Conservation (phyloP, 257 asterid species). For the Verbascum thapsus region DNA sequence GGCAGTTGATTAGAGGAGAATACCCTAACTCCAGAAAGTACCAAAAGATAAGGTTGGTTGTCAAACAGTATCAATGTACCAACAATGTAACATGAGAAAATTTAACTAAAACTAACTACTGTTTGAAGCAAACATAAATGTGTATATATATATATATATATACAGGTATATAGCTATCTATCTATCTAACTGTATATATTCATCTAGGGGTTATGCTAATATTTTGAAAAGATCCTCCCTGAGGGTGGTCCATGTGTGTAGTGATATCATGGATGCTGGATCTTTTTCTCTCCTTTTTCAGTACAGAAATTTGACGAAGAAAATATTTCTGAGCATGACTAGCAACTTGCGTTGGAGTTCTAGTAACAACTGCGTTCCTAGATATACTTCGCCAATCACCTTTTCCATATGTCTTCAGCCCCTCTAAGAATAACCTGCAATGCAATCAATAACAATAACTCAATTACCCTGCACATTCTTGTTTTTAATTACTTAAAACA, state of each 20-base stretch:
- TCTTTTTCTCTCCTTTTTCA: slow-evolving; percentile 83
- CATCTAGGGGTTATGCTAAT: slow-evolving; percentile 46
- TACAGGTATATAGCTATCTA: slow-evolving; percentile 27
- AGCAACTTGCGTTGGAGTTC: slow-evolving; percentile 94
- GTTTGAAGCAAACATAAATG: slow-evolving; percentile 26
- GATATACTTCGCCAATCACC: slow-evolving; percentile 98
- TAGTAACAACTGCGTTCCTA: slow-evolving; percentile 81
- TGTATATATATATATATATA: too few species aligned
- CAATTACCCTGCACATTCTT: too few species aligned
- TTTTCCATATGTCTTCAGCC: slow-evolving; percentile 71
- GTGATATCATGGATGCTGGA: slow-evolving; percentile 92
- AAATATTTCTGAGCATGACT: slow-evolving; percentile 91
- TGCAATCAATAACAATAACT: too few species aligned
- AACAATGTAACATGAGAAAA: too few species aligned
- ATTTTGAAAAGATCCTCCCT: slow-evolving; percentile 47
- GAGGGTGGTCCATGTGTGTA: slow-evolving; percentile 52
- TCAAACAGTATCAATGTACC: too few species aligned
- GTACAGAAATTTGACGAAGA: slow-evolving; percentile 70
- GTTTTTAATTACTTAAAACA: background rate
- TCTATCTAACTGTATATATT: too few species aligned
- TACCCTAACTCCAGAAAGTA: too few species aligned
- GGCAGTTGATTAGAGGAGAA: too few species aligned
- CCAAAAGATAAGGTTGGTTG: too few species aligned
- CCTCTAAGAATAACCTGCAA: slow-evolving; percentile 64
- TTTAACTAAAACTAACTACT: too few species aligned